phyloP scores from a whole-genome alignment of 192 early-diverging fungal species.

The Tieghemiomyces parasiticus region DNA sequence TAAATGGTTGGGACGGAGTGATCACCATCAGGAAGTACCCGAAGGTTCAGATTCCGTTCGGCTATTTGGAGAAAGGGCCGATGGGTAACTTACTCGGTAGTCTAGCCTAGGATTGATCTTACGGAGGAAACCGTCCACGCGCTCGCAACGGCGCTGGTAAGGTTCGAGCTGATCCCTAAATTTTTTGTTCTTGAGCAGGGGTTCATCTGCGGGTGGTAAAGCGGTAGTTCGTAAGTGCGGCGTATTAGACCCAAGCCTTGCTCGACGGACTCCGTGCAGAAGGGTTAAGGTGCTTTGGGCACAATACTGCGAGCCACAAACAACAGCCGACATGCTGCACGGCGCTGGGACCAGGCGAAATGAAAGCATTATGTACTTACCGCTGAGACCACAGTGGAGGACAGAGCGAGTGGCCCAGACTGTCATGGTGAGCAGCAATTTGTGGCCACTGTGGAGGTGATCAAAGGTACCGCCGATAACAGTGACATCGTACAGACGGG shows the following conservation, averaged over 20 bases:
- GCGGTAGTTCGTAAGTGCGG: too few species aligned
- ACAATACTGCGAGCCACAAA: too few species aligned
- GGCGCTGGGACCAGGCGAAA: too few species aligned
- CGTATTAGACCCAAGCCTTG: too few species aligned
- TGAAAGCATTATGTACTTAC: conserved; percentile 25
- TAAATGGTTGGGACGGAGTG: conserved; percentile 20
- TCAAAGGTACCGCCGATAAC: conserved; percentile 94
- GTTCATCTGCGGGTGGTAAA: conserved; percentile 38
- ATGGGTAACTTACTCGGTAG: conserved; percentile 21
- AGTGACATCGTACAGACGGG: conserved; percentile 10
- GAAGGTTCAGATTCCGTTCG: too few species aligned
- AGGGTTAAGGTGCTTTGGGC: too few species aligned
- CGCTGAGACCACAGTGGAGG: conserved; percentile 59
- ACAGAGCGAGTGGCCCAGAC: conserved; percentile 46
- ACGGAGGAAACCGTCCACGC: conserved; percentile 43
- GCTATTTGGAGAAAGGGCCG: not conserved
- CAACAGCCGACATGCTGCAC: too few species aligned
- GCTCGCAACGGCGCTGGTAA: conserved; percentile 36
- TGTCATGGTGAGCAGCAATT: conserved; percentile 76
- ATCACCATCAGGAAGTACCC: too few species aligned
- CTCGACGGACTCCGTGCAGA: too few species aligned
- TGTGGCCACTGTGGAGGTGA: conserved; percentile 89
- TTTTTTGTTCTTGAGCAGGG: conserved; percentile 55
- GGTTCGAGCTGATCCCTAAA: conserved; percentile 50
- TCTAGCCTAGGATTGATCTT: conserved; percentile 27